phyloP scores from a whole-genome alignment of 2,329 filamentous ascomycete species.

The Pseudogymnoascus sp. region DNA sequence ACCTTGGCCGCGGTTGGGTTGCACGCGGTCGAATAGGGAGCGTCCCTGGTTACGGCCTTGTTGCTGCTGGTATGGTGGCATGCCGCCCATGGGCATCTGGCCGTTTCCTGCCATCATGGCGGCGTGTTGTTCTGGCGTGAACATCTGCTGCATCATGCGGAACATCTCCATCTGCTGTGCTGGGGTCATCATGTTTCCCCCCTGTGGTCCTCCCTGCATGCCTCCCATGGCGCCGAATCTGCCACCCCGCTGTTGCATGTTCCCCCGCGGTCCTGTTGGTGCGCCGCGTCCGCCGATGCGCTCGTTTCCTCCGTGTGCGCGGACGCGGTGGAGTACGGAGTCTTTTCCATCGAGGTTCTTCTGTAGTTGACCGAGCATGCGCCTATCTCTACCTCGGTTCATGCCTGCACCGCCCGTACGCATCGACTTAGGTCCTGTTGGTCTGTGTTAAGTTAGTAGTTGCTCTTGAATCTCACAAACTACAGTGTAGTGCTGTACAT shows the following conservation, averaged over 20 bases:
- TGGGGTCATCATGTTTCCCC: conserved; percentile 47
- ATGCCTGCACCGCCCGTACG: conserved; percentile 51
- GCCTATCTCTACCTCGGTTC: conserved; percentile 59
- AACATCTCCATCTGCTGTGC: conserved; percentile 68
- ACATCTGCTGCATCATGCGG: conserved; percentile 72
- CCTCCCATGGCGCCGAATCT: conserved; percentile 34
- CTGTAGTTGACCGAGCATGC: conserved; percentile 77
- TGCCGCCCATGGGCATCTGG: conserved; percentile 42
- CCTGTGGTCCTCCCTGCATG: conserved; percentile 31
- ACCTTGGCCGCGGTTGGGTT: conserved; percentile 29
- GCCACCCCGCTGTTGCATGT: conserved; percentile 29
- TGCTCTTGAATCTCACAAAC: neutral
- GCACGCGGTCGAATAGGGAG: conserved; percentile 69
- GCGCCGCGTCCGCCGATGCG: conserved; percentile 69
- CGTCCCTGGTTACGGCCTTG: conserved; percentile 39
- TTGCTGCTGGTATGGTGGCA: conserved; percentile 36
- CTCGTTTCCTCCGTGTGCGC: conserved; percentile 61
- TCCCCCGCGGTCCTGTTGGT: conserved; percentile 61
- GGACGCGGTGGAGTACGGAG: conserved; percentile 70
- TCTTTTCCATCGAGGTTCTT: conserved; percentile 73
- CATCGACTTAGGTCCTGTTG: conserved; percentile 93
- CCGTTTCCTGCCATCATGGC: conserved; percentile 47
- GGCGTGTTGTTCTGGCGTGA: conserved; percentile 42
- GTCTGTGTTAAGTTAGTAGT: conserved; percentile 52
- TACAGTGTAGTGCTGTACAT: conserved; percentile 30